A percentile compares a stretch with the other conserved stretches of the same genome.
Evolutionary conservation across 2,329 filamentous ascomycete genomes (phyloP).

Genomic region (Orbilia brochopaga): DNA sequence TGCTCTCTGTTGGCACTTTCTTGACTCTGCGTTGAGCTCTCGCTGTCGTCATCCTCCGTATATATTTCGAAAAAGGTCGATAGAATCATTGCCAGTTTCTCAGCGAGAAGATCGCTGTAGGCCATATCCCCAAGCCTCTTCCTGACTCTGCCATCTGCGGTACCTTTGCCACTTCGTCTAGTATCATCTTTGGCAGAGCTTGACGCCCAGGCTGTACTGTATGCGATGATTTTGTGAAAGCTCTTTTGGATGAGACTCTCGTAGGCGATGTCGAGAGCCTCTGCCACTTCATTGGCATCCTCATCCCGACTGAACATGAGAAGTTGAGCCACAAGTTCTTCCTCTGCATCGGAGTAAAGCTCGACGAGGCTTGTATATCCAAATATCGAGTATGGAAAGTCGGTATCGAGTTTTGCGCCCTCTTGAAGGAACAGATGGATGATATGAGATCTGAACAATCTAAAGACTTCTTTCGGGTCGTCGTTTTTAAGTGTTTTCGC

Average conservation of each 20-base stretch:
- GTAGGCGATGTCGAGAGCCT: conserved; percentile 64
- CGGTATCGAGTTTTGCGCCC: conserved; percentile 65
- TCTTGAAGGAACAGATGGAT: conserved; percentile 77
- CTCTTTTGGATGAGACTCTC: conserved; percentile 68
- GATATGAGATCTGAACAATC: conserved; percentile 88
- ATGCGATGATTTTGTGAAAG: conserved; percentile 81
- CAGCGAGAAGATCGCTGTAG: conserved; percentile 69
- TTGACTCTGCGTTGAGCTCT: conserved; percentile 63
- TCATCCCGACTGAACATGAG: conserved; percentile 78
- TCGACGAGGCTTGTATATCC: conserved; percentile 73
- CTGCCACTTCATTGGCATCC: conserved; percentile 68
- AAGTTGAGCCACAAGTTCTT: conserved; percentile 78
- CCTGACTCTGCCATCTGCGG: conserved; percentile 70
- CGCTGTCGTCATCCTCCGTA: conserved; percentile 59
- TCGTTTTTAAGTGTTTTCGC: conserved; percentile 69
- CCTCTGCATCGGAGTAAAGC: conserved; percentile 72
- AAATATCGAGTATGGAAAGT: conserved; percentile 85
- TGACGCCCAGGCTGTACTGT: conserved; percentile 76
- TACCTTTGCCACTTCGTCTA: conserved; percentile 57
- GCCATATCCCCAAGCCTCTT: conserved; percentile 71
- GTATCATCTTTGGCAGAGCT: conserved; percentile 50
- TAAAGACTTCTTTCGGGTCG: conserved; percentile 74
- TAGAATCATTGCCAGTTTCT: conserved; percentile 77
- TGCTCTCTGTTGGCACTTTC: conserved; percentile 67
- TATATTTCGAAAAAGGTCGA: conserved; percentile 73